Percentiles rank a stretch among this genome's conserved stretches.
These are phyloP conservation scores for Kwoniella sp. DNA, from an alignment of 768 basidiomycete genomes.

Conservation along the genomic window DNA sequence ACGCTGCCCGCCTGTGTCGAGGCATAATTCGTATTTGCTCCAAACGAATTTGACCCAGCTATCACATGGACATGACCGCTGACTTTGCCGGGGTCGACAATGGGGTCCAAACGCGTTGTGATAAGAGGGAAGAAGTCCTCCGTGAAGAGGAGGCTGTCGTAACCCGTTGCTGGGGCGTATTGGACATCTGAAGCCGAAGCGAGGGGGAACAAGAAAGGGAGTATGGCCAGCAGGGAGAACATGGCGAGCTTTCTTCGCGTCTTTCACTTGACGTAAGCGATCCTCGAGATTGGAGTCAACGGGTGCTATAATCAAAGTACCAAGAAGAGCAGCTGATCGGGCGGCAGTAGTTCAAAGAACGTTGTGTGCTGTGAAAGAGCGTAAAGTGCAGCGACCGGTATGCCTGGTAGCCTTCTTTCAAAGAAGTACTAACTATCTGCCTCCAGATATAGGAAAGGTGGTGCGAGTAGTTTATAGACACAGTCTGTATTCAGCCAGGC, in stretches of 20 bases:
- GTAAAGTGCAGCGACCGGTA: neutral
- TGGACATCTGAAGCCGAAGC: neutral
- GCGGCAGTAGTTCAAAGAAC: neutral
- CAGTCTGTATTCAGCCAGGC: too few species aligned
- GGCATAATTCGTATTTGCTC: constrained; percentile 11
- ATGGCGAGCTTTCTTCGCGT: too few species aligned
- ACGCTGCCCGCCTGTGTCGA: constrained; percentile 3
- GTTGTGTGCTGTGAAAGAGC: neutral
- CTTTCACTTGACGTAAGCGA: too few species aligned
- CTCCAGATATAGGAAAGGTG: too few species aligned
- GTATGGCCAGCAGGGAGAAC: neutral
- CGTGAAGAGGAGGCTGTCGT: constrained; percentile 17
- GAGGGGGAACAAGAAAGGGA: neutral
- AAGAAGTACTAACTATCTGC: neutral
- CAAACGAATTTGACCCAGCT: constrained; percentile 40
- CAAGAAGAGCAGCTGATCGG: too few species aligned
- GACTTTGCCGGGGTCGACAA: constrained; percentile 47
- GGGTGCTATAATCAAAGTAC: too few species aligned
- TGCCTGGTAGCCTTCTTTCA: neutral
- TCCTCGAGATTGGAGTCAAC: too few species aligned
- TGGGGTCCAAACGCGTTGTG: constrained; percentile 42
- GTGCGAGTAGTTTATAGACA: too few species aligned
- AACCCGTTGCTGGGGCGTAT: neutral
- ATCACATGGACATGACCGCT: constrained; percentile 49
- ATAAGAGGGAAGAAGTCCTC: constrained; percentile 26